Percentiles rank a stretch among this genome's conserved stretches.
phyloP scores from a whole-genome alignment of 1,139 yeast genomes.

The Yamadazyma blattariae region DNA sequence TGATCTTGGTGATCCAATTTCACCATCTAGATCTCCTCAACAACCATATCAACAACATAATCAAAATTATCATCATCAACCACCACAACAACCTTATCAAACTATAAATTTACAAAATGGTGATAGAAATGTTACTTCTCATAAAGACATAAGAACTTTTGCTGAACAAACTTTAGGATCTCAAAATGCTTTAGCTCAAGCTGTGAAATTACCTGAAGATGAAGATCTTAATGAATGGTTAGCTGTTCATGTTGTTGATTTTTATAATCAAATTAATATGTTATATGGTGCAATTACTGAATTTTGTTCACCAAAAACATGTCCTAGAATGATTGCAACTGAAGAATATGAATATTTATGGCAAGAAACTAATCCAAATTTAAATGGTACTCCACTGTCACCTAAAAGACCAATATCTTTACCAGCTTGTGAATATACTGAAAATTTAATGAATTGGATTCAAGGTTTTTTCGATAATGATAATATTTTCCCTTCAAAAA shows the following conservation, averaged over 20 bases:
- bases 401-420: slow-evolving; percentile 53
- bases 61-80: slow-evolving; percentile 5
- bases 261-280: slow-evolving; percentile 95
- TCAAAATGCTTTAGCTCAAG: slow-evolving; percentile 85
- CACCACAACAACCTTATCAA: slow-evolving; percentile 21
- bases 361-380: slow-evolving; percentile 66
- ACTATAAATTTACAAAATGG: slow-evolving; percentile 22
- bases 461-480: slow-evolving; percentile 89
- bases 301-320: slow-evolving; percentile 87
- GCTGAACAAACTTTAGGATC: slow-evolving; percentile 96
- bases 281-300: slow-evolving; percentile 93
- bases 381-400: slow-evolving; percentile 46
- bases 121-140: slow-evolving; percentile 48
- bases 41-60: not conserved
- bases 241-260: slow-evolving; percentile 89
- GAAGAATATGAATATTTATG: slow-evolving; percentile 95
- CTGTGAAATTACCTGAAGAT: slow-evolving; percentile 90
- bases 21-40: too few relatives aligned
- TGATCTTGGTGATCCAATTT: slow-evolving; percentile 10
- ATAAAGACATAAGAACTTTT: slow-evolving; percentile 70
- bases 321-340: slow-evolving; percentile 97
- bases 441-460: slow-evolving; percentile 90
- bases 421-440: slow-evolving; percentile 94
- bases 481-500: slow-evolving; percentile 81
- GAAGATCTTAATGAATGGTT: slow-evolving; percentile 94